Base-by-base conservation (phyloP, 352 stramenopile genomes). In the Globisporangium takayamanum region DNA sequence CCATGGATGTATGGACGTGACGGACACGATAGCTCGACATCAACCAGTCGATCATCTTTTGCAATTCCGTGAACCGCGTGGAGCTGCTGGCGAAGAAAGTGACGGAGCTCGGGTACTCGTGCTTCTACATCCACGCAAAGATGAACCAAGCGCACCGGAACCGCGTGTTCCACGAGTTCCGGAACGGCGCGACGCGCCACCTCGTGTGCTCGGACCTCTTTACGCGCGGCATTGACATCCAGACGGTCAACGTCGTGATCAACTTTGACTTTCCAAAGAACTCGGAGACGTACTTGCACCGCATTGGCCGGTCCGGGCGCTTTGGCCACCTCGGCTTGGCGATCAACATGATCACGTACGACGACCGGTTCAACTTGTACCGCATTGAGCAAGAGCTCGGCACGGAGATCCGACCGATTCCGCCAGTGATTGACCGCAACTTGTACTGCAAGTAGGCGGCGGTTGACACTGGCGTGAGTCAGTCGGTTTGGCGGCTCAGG, bases 251-350 rank as follows among this genome's bases (percentile, higher is more conserved):
- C 70, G 96, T 99, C n/a, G 98, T 99, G 41, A 99, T 99, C 77
- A 99, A 99, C 80, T 99, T 99, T 72, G 98, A 99, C 79, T 99
- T 99, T 72, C 98, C 98, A 14, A 98, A 99, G 76, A 99, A 99
- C 76, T 97, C 90, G 28, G 97, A 99, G 76, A 99, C 97, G 22
- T 99, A 99, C 62, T 79, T 99, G 49, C 98, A 99, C 72, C 92
- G 98, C 50, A 99, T 99, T 63, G 98, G 98, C 64, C 86, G 98
- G 52, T 99, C 96, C 12, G 98, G 97, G 53, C 89, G 98, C 36
- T 99, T 99, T 67, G 98, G 98, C 16, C 97, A 99, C 73, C 83
- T 99, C 49, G 98, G 97, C 68, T 83, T 99, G 42, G 97, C 98
- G 26, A 98, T 99, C 70, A 99, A 99, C 69, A 95, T 99, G 67